These are phyloP conservation scores for Globisporangium cystogenes DNA, from an alignment of 352 stramenopile species.

Conservation along the genomic window DNA sequence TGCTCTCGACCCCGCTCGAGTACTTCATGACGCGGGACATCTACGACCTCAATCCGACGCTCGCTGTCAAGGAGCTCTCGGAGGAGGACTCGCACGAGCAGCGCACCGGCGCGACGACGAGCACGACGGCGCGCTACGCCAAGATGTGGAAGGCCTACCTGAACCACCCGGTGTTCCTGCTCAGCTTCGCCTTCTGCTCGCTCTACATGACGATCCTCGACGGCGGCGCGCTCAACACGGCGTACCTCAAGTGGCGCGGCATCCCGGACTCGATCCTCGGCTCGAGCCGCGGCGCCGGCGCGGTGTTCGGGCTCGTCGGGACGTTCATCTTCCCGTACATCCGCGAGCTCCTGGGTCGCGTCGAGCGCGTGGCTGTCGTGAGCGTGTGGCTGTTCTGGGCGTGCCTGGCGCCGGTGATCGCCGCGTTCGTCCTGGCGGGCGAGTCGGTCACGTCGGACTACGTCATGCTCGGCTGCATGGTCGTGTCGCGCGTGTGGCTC, in stretches of 20 bases:
- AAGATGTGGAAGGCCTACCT: constrained; percentile 38
- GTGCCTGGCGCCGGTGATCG: constrained; percentile 29
- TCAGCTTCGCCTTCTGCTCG: constrained; percentile 44
- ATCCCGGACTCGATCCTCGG: constrained; percentile 44
- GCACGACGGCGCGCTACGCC: constrained; percentile 14
- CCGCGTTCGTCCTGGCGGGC: constrained; percentile 34
- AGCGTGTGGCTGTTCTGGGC: constrained; percentile 65
- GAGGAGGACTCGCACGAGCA: too few species aligned
- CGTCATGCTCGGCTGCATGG: constrained; percentile 40
- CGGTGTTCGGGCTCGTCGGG: constrained; percentile 37
- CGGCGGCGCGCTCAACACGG: constrained; percentile 38
- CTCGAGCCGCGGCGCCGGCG: constrained; percentile 33
- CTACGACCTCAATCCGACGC: constrained; percentile 44
- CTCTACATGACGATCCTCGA: constrained; percentile 64
- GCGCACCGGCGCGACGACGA: constrained; percentile 3
- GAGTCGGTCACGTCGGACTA: constrained; percentile 48
- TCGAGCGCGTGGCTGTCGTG: constrained; percentile 41
- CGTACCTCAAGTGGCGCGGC: constrained; percentile 60
- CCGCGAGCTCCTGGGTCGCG: constrained; percentile 18
- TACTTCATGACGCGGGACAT: constrained; percentile 69
- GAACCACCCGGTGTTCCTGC: constrained; percentile 44
- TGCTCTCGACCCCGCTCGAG: constrained; percentile 72
- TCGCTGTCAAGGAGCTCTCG: constrained; percentile 33
- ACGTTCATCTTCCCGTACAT: constrained; percentile 44
- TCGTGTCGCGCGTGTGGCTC: constrained; percentile 47